Evolutionary conservation across 2,329 filamentous ascomycete genomes (phyloP).

Genomic region (Trichoderma koningii): DNA sequence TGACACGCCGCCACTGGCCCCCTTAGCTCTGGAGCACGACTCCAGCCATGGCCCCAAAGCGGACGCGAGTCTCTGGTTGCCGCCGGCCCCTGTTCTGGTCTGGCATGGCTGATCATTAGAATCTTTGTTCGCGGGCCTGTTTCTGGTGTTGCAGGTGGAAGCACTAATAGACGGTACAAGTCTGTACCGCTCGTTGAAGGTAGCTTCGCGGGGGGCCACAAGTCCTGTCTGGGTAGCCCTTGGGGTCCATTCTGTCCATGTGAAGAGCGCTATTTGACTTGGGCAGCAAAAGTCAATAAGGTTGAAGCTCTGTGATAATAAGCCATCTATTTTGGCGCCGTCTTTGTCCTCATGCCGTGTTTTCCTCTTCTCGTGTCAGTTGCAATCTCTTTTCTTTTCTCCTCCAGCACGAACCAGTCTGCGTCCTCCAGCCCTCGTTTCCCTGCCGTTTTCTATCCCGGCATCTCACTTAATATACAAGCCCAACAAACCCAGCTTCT

Average conservation of each 20-base stretch:
- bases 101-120: neutral
- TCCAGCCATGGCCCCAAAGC: conserved; percentile 10
- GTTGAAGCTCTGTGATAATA: neutral
- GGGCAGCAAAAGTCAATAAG: neutral
- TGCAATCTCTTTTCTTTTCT: neutral
- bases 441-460: neutral
- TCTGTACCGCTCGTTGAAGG: neutral
- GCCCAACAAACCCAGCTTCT: conserved; percentile 5
- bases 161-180: neutral
- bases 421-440: neutral
- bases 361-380: conserved; percentile 6
- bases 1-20: conserved; percentile 26
- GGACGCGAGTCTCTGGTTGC: conserved; percentile 17
- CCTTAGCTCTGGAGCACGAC: conserved; percentile 5
- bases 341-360: neutral
- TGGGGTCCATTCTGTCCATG: neutral
- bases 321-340: conserved; percentile 2
- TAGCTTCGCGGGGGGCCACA: neutral
- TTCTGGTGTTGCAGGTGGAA: neutral
- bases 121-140: neutral
- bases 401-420: neutral
- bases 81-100: conserved; percentile 13
- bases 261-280: conserved; percentile 9
- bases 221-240: neutral
- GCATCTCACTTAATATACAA: conserved; percentile 16